Evolutionary conservation across 2,329 filamentous ascomycete genomes (phyloP), one percentile per base, ranked within the genome.

Genomic region (Paecilomyces sp.): DNA sequence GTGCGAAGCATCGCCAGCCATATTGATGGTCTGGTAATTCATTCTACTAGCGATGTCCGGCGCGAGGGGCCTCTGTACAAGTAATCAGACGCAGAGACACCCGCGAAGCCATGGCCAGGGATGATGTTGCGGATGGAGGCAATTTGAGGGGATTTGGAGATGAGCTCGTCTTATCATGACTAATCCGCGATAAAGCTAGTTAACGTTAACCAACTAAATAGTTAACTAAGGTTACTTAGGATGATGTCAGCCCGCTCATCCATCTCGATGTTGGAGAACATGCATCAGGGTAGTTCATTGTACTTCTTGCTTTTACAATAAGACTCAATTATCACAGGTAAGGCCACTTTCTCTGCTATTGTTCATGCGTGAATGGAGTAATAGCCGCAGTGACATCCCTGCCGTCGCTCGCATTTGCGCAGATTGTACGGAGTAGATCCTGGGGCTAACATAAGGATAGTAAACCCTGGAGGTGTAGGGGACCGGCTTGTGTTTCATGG

Each of bases 11-110:
- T 66, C 58, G 60, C 62, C 67, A 57, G 69, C 66, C 70, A 70
- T 72, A 57, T 61, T 69, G 67, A 73, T 68, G 58, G 73, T 67
- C 62, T 73, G 71, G 56, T 75, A 75, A 62, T 72, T 71, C 72
- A 75, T 75, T 58, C 56, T 33, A 58, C 57, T 53, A 41, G 34
- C 30, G 55, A 51, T 52, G 33, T 28, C 52, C 24, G 41, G n/a
- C 41, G 15, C 36, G 36, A 18, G 7, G 36, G 36, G 36, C 36
- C 13, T 22, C 41, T 18, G 4, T 47, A 47, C 41, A 47, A 47
- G 41, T 47, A 47, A 47, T 47, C 41, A n/a, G 41, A 18, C n/a
- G 41, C n/a, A 47, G n/a, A 47, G n/a, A 47, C 41, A 8, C 41
- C n/a, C 4, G 8, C 41, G n/a, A 47, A 47, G 41, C 41, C 15